Conservation (phyloP, 768 basidiomycete species). For the Suillus cothurnatus region DNA sequence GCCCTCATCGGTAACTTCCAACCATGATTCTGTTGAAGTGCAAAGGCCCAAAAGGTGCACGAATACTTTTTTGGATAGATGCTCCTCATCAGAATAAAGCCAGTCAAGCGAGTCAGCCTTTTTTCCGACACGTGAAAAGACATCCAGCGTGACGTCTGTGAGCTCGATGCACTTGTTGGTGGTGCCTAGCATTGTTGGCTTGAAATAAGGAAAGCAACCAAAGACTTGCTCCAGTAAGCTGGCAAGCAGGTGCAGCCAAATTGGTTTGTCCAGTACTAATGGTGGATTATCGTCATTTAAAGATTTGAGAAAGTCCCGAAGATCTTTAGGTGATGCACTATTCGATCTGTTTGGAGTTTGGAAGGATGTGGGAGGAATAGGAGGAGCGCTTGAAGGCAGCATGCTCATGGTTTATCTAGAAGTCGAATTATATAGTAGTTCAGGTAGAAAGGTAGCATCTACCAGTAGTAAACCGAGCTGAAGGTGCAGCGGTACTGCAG, state of each 20-base stretch:
- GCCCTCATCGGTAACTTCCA: conserved; percentile 43
- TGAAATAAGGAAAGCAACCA: conserved; percentile 56
- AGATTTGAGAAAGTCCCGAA: conserved; percentile 45
- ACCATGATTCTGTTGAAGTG: conserved; percentile 60
- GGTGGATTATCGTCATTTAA: conserved; percentile 35
- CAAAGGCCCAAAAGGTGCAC: conserved; percentile 55
- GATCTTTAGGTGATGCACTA: conserved; percentile 36
- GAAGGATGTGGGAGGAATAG: conserved; percentile 31
- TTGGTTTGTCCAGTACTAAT: conserved; percentile 37
- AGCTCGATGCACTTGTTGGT: conserved; percentile 60
- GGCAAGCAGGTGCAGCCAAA: conserved; percentile 53
- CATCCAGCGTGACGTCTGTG: conserved; percentile 54
- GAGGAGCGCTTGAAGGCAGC: conserved; percentile 22
- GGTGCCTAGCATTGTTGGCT: conserved; percentile 49
- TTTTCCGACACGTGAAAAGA: conserved; percentile 53
- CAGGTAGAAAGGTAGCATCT: neutral
- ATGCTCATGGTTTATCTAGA: conserved; percentile 24
- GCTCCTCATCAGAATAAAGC: conserved; percentile 48
- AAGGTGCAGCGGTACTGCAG: neutral
- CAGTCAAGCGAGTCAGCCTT: conserved; percentile 41
- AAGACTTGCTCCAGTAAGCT: conserved; percentile 57
- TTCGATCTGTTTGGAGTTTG: conserved; percentile 30
- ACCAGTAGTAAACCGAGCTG: neutral
- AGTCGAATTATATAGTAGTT: neutral
- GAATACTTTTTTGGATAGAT: conserved; percentile 52